phyloP scores from a whole-genome alignment of 78 protist genomes.

The Acrasis kona region DNA sequence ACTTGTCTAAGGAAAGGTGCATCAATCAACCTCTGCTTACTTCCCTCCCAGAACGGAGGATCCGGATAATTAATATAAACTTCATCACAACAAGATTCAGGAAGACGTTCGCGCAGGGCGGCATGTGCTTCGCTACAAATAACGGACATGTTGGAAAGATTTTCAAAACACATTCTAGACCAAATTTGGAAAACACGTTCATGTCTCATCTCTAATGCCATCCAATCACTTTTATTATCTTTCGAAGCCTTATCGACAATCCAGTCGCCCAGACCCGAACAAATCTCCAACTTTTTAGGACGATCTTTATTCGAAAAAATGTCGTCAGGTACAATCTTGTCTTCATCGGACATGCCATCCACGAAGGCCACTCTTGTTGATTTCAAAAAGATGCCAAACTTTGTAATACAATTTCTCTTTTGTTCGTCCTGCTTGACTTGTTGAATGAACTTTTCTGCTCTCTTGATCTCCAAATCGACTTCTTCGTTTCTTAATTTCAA shows the following conservation, averaged over 20 bases:
- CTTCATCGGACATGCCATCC: no score
- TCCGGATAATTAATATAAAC: slow-evolving; percentile 55
- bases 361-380: no score
- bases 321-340: not conserved
- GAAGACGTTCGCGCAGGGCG: slow-evolving; percentile 3
- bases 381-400: not conserved
- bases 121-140: slow-evolving; percentile 47
- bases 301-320: not conserved
- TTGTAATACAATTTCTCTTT: not conserved
- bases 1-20: slow-evolving; percentile 21
- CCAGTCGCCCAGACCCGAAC: slow-evolving; percentile 67
- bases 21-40: slow-evolving; percentile 27
- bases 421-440: no score
- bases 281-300: slow-evolving; percentile 33
- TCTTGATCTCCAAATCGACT: not conserved
- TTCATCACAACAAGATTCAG: slow-evolving; percentile 16
- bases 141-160: slow-evolving; percentile 33
- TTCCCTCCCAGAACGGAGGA: slow-evolving; percentile 59
- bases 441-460: not conserved
- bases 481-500: not conserved
- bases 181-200: slow-evolving; percentile 54
- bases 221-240: slow-evolving; percentile 42
- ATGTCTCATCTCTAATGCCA: slow-evolving; percentile 46
- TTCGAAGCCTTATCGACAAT: slow-evolving; percentile 32
- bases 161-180: slow-evolving; percentile 28